Conservation (phyloP, 805 yeast species). For the Myxozyma melibiosi region DNA sequence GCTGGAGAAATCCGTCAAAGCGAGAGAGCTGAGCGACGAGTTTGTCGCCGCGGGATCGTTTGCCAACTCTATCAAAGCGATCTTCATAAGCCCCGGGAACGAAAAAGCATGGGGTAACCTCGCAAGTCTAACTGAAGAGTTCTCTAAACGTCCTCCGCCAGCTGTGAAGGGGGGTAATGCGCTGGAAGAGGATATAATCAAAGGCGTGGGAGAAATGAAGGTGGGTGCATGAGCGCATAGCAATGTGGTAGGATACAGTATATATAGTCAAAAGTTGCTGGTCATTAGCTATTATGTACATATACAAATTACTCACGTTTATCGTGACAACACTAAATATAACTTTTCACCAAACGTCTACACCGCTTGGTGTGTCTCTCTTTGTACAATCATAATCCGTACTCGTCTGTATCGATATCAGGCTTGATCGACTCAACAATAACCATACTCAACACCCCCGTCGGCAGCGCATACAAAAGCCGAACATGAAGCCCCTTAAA, state of each 20-base stretch:
- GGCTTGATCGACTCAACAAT: constrained; percentile 47
- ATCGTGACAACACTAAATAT: no score
- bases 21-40: constrained; percentile 55
- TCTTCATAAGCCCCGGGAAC: constrained; percentile 63
- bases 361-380: background rate
- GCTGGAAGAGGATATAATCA: no score
- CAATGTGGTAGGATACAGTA: no score
- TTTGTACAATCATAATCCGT: constrained; percentile 1
- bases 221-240: no score
- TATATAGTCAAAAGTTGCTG: background rate
- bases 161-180: no score
- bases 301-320: background rate
- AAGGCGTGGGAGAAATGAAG: no score
- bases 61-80: constrained; percentile 65
- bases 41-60: constrained; percentile 51
- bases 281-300: background rate
- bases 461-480: constrained; percentile 45
- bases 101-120: constrained; percentile 40
- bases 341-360: no score
- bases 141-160: background rate
- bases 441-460: constrained; percentile 47
- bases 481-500: constrained; percentile 45
- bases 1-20: constrained; percentile 52
- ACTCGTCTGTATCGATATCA: constrained; percentile 34
- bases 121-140: background rate